These are phyloP conservation scores for Botrytis fabae DNA, from an alignment of 2,329 filamentous ascomycete species.

Conservation along the genomic window DNA sequence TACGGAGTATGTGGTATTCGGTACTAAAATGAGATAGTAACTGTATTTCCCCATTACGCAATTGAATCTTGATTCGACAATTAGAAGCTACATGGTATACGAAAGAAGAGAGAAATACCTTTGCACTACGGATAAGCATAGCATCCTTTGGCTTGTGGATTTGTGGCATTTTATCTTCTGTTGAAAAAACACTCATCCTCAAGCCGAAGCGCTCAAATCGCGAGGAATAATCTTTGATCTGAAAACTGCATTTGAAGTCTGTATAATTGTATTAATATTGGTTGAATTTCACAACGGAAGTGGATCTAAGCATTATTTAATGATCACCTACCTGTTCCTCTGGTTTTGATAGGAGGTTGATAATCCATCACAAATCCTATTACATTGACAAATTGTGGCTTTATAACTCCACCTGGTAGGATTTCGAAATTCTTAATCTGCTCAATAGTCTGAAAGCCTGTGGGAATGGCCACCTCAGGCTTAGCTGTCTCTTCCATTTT, in stretches of 20 bases:
- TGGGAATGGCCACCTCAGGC: constrained; percentile 39
- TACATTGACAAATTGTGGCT: constrained; percentile 51
- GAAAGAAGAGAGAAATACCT: constrained; percentile 37
- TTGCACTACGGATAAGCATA: constrained; percentile 60
- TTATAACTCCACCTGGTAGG: neutral
- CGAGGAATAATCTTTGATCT: constrained; percentile 59
- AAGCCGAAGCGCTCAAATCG: constrained; percentile 45
- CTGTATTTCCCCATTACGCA: constrained; percentile 41
- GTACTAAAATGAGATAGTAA: constrained; percentile 49
- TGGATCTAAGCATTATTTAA: neutral
- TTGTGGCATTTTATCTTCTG: constrained; percentile 50
- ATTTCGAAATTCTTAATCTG: constrained; percentile 41
- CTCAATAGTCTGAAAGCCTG: constrained; percentile 47
- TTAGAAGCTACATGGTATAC: neutral
- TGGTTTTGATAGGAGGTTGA: constrained; percentile 53
- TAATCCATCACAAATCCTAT: constrained; percentile 72
- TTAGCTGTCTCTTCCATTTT: neutral
- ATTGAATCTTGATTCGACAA: constrained; percentile 46
- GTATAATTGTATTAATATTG: neutral
- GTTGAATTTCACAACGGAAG: neutral
- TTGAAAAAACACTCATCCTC: constrained; percentile 60
- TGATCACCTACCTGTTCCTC: constrained; percentile 50
- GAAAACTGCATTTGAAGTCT: constrained; percentile 64
- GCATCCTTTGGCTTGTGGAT: constrained; percentile 57
- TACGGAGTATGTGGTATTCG: constrained; percentile 48